phyloP scores from a whole-genome alignment of 805 yeast species.

The Sugiyamaella qingdaonensis region DNA sequence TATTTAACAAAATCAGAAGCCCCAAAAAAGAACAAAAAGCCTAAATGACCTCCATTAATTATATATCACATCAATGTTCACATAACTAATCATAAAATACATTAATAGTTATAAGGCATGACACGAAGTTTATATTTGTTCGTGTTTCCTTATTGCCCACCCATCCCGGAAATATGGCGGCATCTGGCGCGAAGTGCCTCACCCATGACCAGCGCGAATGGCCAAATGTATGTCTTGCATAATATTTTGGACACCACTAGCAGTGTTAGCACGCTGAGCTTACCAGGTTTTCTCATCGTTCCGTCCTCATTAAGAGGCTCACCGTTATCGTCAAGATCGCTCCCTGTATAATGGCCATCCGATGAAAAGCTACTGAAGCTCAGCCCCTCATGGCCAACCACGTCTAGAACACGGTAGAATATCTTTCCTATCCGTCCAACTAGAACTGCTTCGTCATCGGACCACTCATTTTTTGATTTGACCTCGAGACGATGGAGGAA shows the following conservation, averaged over 20 bases:
- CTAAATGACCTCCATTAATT: no score
- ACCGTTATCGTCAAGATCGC: constrained; percentile 1
- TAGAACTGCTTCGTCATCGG: constrained; percentile 21
- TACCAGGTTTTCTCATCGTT: constrained; percentile 10
- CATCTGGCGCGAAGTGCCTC: constrained; percentile 21
- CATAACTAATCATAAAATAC: no score
- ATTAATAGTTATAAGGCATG: no score
- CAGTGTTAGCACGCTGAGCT: constrained; percentile 19
- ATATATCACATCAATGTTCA: no score
- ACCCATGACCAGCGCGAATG: constrained; percentile 25
- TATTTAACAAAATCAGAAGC: no score
- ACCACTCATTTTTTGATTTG: constrained; percentile 15
- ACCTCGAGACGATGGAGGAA: constrained; percentile 27
- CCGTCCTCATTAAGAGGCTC: constrained; percentile 8
- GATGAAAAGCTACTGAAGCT: not conserved
- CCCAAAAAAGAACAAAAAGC: no score
- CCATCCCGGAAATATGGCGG: constrained; percentile 13
- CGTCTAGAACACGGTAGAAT: constrained; percentile 23
- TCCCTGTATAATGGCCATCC: not conserved
- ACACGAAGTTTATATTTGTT: no score
- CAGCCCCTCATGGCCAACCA: constrained; percentile 22
- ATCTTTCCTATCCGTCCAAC: constrained; percentile 22
- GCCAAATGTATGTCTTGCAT: constrained; percentile 24
- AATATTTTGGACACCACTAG: constrained; percentile 21
- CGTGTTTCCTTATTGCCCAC: no score